Conservation (phyloP, 352 stramenopile species). For the Phytophthora podocarpi region DNA sequence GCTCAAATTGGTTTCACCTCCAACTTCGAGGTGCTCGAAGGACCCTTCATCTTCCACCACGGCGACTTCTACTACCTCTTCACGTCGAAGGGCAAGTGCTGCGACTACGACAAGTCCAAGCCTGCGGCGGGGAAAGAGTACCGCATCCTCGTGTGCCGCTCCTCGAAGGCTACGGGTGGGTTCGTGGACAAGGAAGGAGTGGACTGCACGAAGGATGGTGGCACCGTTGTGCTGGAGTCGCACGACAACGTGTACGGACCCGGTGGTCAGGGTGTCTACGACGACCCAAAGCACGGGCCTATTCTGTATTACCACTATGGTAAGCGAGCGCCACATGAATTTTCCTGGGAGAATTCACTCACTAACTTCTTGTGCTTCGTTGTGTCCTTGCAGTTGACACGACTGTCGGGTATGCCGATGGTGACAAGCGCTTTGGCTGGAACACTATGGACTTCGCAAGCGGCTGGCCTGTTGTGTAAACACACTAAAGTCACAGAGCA, state of each 20-base stretch:
- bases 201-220: slow-evolving; percentile 38
- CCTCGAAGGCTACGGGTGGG: slow-evolving; percentile 31
- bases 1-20: slow-evolving; percentile 35
- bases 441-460: slow-evolving; percentile 52
- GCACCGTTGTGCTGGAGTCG: slow-evolving; percentile 46
- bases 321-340: slow-evolving; percentile 9
- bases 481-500: not conserved
- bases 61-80: slow-evolving; percentile 54
- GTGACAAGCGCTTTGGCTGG: slow-evolving; percentile 54
- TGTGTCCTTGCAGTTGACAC: slow-evolving; percentile 39
- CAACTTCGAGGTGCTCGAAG: slow-evolving; percentile 45
- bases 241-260: slow-evolving; percentile 47
- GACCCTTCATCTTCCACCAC: slow-evolving; percentile 40
- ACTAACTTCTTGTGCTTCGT: not conserved
- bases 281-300: slow-evolving; percentile 46
- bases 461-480: slow-evolving; percentile 48
- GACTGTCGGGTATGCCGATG: slow-evolving; percentile 44
- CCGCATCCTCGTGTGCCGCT: slow-evolving; percentile 51
- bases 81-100: slow-evolving; percentile 51
- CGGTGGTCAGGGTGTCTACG: slow-evolving; percentile 49
- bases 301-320: slow-evolving; percentile 64
- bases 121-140: slow-evolving; percentile 47
- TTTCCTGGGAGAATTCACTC: not conserved
- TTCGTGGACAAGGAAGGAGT: slow-evolving; percentile 46
- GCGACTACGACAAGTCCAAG: slow-evolving; percentile 33